These are phyloP conservation scores for Hibiscus syriacus DNA, from an alignment of 345 rosid genomes.

Conservation along the genomic window DNA sequence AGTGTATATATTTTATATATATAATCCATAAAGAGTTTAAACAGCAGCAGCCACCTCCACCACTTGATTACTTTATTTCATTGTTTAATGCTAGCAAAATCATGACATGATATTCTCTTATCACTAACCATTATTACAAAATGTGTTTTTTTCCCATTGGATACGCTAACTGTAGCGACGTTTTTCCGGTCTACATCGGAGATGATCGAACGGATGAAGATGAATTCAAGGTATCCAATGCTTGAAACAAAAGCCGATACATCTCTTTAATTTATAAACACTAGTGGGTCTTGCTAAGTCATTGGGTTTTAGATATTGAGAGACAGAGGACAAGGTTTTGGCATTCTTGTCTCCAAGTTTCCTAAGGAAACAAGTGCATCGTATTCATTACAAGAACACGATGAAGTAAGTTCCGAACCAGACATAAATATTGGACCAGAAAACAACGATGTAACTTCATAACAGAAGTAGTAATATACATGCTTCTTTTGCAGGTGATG, in stretches of 20 bases:
- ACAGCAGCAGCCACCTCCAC: too few relatives aligned
- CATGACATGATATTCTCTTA: not conserved
- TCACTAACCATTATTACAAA: not conserved
- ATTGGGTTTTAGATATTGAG: slow-evolving; percentile 44
- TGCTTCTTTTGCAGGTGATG: slow-evolving; percentile 63
- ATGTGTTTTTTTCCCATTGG: slow-evolving; percentile 34
- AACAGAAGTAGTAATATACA: too few relatives aligned
- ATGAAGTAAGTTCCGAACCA: slow-evolving; percentile 32
- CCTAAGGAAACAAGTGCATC: slow-evolving; percentile 86
- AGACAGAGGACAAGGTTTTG: slow-evolving; percentile 72
- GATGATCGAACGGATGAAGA: slow-evolving; percentile 96
- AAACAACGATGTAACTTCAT: not conserved
- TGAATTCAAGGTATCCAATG: slow-evolving; percentile 71
- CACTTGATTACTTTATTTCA: slow-evolving; percentile 3
- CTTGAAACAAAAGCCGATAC: not conserved
- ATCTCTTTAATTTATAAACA: not conserved
- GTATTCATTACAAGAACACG: slow-evolving; percentile 73
- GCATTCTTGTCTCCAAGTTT: slow-evolving; percentile 81
- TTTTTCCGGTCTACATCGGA: slow-evolving; percentile 84
- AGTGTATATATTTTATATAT: not conserved
- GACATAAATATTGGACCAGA: not conserved
- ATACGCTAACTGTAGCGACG: slow-evolving; percentile 58
- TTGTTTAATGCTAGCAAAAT: not conserved
- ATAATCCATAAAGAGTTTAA: not conserved
- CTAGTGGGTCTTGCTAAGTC: not conserved